A percentile compares a stretch with the other conserved stretches of the same genome.
phyloP scores from a whole-genome alignment of 225 moss, liverwort and hornwort species.

The Neckera pumila region DNA sequence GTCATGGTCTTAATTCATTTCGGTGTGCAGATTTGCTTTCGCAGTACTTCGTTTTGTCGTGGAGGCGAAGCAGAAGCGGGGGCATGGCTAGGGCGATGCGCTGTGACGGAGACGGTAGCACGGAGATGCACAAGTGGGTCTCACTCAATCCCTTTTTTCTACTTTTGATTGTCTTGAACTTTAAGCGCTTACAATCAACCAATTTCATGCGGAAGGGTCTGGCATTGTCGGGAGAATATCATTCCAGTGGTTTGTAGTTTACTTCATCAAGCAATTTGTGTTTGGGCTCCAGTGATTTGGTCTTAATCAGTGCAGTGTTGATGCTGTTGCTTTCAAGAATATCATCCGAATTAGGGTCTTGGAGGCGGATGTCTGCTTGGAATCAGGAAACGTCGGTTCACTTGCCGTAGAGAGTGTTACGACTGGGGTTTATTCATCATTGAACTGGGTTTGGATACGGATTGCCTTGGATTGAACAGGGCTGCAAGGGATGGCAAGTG shows the following conservation, averaged over 20 bases:
- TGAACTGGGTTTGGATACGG: not conserved
- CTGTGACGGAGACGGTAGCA: constrained; percentile 17
- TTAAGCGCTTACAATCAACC: not conserved
- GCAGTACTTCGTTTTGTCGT: not conserved
- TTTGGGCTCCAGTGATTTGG: not conserved
- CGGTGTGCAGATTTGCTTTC: not conserved
- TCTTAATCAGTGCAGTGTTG: not conserved
- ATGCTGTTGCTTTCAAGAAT: not conserved
- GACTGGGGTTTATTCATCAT: not conserved
- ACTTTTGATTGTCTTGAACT: not conserved
- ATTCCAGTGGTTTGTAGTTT: not conserved
- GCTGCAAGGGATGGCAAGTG: constrained; percentile 30
- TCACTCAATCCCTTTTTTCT: not conserved
- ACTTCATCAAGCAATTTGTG: not conserved
- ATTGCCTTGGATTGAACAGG: not conserved
- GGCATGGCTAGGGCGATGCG: constrained; percentile 12
- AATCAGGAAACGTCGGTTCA: not conserved
- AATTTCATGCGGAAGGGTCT: not conserved
- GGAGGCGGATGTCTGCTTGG: not conserved
- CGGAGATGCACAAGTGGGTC: constrained; percentile 32
- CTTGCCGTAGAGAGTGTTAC: not conserved
- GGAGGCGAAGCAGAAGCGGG: not conserved
- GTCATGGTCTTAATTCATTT: no score
- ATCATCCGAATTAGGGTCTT: not conserved
- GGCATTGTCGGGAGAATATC: not conserved